These are phyloP conservation scores for Cylindrotheca fusiformis DNA, from an alignment of 108 stramenopile species.

Conservation along the genomic window DNA sequence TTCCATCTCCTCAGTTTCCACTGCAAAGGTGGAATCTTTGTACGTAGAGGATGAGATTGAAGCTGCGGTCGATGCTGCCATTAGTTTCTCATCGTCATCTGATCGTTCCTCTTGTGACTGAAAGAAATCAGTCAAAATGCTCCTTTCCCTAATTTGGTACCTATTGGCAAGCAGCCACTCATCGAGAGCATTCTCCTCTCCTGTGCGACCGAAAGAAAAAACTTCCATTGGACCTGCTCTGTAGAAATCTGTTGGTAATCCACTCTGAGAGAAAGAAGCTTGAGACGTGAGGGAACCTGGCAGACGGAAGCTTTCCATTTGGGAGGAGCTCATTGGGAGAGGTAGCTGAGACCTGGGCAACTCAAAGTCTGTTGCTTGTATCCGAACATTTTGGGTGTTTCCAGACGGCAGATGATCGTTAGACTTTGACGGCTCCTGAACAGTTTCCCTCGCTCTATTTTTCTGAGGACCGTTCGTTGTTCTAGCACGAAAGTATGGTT, in stretches of 20 bases:
- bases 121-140: constrained; percentile 63
- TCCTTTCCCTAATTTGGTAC: constrained; percentile 37
- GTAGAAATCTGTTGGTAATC: constrained; percentile 1
- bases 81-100: constrained; percentile 26
- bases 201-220: neutral
- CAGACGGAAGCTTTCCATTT: too few species aligned
- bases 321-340: too few species aligned
- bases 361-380: too few species aligned
- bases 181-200: neutral
- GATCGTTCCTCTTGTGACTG: constrained; percentile 18
- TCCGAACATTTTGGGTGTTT: too few species aligned
- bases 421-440: too few species aligned
- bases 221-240: neutral
- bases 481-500: neutral
- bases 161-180: constrained; percentile 17
- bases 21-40: constrained; percentile 22
- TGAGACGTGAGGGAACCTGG: too few species aligned
- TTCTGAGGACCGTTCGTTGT: too few species aligned
- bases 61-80: constrained; percentile 75
- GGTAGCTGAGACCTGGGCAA: too few species aligned
- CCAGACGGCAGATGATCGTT: too few species aligned
- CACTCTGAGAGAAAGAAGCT: neutral
- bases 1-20: constrained; percentile 24
- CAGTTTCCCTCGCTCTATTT: too few species aligned
- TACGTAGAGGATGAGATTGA: constrained; percentile 73